phyloP scores from a whole-genome alignment of 768 basidiomycete genomes.

The Paxillus involutus region DNA sequence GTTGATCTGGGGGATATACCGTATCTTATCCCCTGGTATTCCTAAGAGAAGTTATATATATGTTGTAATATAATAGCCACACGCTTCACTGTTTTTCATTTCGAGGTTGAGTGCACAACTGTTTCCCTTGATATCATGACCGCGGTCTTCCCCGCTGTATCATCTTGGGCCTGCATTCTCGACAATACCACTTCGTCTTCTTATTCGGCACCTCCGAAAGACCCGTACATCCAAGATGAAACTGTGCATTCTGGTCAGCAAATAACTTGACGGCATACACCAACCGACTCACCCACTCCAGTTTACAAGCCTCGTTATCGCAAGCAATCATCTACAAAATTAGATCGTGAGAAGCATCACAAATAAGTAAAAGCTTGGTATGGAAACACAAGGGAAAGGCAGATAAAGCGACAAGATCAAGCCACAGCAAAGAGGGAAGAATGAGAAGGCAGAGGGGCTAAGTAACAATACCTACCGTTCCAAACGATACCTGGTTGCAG shows the following conservation, averaged over 20 bases:
- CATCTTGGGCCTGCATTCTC: slow-evolving; percentile 50
- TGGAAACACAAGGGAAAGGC: slow-evolving; percentile 5
- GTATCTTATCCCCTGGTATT: background rate
- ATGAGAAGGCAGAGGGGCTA: background rate
- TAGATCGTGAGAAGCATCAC: background rate
- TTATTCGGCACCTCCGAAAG: slow-evolving; percentile 57
- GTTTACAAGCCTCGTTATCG: slow-evolving; percentile 66
- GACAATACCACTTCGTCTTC: slow-evolving; percentile 68
- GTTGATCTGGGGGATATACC: background rate
- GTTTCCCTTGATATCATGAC: slow-evolving; percentile 12
- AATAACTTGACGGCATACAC: background rate
- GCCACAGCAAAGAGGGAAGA: background rate
- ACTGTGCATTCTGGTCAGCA: slow-evolving; percentile 41
- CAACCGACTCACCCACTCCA: slow-evolving; percentile 74
- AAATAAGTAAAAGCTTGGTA: slow-evolving; percentile 3
- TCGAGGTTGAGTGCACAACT: background rate
- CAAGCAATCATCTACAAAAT: slow-evolving; percentile 81
- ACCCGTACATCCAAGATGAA: slow-evolving; percentile 69
- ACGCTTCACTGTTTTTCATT: background rate
- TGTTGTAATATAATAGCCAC: slow-evolving; percentile 8
- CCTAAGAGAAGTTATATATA: slow-evolving; percentile 5
- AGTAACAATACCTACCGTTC: slow-evolving; percentile 54
- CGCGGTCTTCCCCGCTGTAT: slow-evolving; percentile 34
- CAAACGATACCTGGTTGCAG: slow-evolving; percentile 78
- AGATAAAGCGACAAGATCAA: background rate